A percentile compares a stretch with the other conserved stretches of the same genome.
These are phyloP conservation scores for Neurospora sp. DNA, from an alignment of 495 filamentous ascomycete species.

Conservation along the genomic window DNA sequence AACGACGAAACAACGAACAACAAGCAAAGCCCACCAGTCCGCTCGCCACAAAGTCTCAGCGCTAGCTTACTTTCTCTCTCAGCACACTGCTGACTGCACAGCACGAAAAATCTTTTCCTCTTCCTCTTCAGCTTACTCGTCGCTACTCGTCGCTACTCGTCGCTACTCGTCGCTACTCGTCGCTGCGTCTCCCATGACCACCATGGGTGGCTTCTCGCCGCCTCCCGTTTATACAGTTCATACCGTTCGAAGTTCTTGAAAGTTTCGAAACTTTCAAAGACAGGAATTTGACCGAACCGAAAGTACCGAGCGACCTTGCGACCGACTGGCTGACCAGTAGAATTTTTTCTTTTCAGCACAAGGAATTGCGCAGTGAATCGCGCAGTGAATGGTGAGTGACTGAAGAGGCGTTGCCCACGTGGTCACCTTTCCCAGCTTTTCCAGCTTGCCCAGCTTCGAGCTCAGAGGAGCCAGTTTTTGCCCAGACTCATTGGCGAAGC, in stretches of 20 bases:
- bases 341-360: background rate
- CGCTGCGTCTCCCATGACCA: background rate
- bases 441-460: background rate
- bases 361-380: background rate
- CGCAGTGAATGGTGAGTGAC: background rate
- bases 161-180: background rate
- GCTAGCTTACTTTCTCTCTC: background rate
- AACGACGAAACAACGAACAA: background rate
- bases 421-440: background rate
- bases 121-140: background rate
- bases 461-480: background rate
- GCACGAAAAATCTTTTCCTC: background rate
- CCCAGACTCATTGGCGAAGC: background rate
- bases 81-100: background rate
- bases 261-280: background rate
- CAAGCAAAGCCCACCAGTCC: background rate
- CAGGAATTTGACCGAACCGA: background rate
- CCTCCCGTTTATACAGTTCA: background rate
- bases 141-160: too few species aligned
- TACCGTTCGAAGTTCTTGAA: background rate
- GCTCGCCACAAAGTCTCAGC: background rate
- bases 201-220: background rate
- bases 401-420: background rate
- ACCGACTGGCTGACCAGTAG: background rate
- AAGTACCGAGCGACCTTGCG: background rate